A percentile compares a stretch with the other conserved stretches of the same genome.
Conservation (phyloP, 805 yeast genomes). For the Candida mattraensis region DNA sequence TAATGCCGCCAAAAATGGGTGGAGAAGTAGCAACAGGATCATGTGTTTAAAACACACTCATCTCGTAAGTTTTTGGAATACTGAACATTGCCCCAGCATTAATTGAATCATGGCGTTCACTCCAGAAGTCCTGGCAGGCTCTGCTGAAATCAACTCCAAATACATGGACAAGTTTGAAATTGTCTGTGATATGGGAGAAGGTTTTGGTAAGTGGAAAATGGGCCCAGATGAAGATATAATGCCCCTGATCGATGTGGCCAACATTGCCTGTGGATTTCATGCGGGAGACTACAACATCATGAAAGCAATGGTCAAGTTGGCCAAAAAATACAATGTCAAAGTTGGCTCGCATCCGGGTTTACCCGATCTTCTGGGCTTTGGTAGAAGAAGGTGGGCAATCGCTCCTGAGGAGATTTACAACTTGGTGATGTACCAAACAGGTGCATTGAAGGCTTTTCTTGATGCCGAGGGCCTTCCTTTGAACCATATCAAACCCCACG, state of each 20-base stretch:
- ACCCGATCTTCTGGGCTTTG: slow-evolving; percentile 41
- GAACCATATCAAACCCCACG: slow-evolving; percentile 39
- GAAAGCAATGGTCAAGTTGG: slow-evolving; percentile 35
- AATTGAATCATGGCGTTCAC: slow-evolving; percentile 2
- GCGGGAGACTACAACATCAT: slow-evolving; percentile 41
- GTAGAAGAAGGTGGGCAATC: slow-evolving; percentile 38
- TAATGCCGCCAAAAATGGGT: too few relatives aligned
- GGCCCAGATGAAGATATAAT: slow-evolving; percentile 42
- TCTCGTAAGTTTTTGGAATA: too few relatives aligned
- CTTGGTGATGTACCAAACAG: slow-evolving; percentile 39
- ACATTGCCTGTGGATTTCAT: slow-evolving; percentile 43
- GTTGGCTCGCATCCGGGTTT: slow-evolving; percentile 43
- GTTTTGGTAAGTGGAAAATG: slow-evolving; percentile 38
- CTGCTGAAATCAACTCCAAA: slow-evolving; percentile 22
- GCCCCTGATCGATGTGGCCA: slow-evolving; percentile 40
- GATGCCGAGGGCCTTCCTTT: slow-evolving; percentile 37
- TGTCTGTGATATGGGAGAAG: slow-evolving; percentile 29
- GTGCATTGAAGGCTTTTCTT: slow-evolving; percentile 38
- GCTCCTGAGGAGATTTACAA: slow-evolving; percentile 38
- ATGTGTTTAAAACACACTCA: too few relatives aligned
- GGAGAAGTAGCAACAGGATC: too few relatives aligned
- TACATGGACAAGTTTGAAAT: slow-evolving; percentile 25
- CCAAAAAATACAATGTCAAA: slow-evolving; percentile 35
- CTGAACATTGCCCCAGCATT: background rate
- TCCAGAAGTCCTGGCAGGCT: slow-evolving; percentile 11